Evolutionary conservation across 306 rosid genomes (phyloP), one percentile per base, ranked within the genome.

Genomic region (Begonia fuchsioides): DNA sequence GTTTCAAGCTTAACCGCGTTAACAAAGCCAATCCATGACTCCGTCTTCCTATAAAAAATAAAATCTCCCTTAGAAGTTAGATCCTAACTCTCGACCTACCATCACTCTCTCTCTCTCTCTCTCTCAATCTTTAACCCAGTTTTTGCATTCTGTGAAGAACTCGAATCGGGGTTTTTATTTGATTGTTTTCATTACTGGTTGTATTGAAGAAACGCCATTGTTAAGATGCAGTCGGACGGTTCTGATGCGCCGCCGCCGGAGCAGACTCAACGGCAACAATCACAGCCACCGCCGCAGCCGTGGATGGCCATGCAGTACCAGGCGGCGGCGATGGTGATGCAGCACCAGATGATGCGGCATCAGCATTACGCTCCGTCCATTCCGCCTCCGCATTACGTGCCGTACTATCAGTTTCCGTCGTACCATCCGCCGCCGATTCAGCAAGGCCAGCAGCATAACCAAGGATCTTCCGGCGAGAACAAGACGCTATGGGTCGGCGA

Each of bases 401-500:
- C 94, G 32, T 79, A 86, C 54, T 93, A 75, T 59, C 93, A 76
- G 50, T 79, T 76, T 71, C 77, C 61, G 57, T 90, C 55, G 13
- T 76, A 73, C 52, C 63, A 44, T n/a, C 79, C 75, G 52, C 81
- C 64, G 54, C 60, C 48, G 12, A n/a, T n/a, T n/a, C 79, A 71
- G 13, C 78, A 61, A 6, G 73, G 64, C 18, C 13, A 80, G 14
- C 81, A 63, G 18, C 67, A 56, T 38, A 67, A 65, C 35, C 74
- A 66, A 53, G 79, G 83, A 77, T 87, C 96, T 54, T 61, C 59
- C 51, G 65, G 67, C 44, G 88, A 80, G 59, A 87, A 87, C 47
- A 87, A 80, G 70, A 83, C 96, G 17, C 32, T 87, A 53, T 87
- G 94, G 96, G 79, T 80, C 58, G 96, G 96, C 3, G 96, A 87